Evolutionary conservation across 2,329 filamentous ascomycete genomes (phyloP), one percentile per base, ranked within the genome.

Genomic region (Domatiomyces globalis): DNA sequence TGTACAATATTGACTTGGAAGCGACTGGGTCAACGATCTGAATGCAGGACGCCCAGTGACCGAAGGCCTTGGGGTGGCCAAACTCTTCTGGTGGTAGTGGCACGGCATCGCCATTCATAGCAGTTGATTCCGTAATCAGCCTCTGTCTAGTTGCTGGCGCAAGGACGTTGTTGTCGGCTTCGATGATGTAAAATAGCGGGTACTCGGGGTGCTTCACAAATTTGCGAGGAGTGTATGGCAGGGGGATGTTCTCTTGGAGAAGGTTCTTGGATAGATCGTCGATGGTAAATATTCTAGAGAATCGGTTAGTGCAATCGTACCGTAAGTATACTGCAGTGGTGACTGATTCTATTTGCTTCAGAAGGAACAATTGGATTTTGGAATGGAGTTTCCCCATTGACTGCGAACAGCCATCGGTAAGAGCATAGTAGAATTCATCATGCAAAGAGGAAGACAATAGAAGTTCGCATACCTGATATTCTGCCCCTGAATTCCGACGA

Each of bases 1-100:
- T 88, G 57, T 85, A 82, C 4, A 92, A 67, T 1, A 94, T 83
- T 2, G 71, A 68, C 61, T 92, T 89, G 47, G 84, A 78, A 15
- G 73, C 78, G 2, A 90, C 65, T 0, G 92, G 89, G 62, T 98
- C 92, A 17, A 99, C 77, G 18, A 95, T 79, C 62, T 87, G 88
- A 58, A 99, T 89, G 67, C 89, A 96, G 8, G 90, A 96, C 43
- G 92, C 87, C 92, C 92, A 99, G 58, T 90, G 85, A 18, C 86
- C 84, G 54, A 79, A 81, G 20, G 81, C 88, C 51, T 83, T 80
- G 8, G 92, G 85, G 62, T 95, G 87, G 1, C 92, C 92, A 64
- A 98, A 95, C 4, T 94, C 85, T 58, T 84, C 79, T 1, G 87
- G 79, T 0, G 86, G 81, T 2, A 92, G 73, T 9, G 83, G 74